Percentiles rank a stretch among this genome's conserved stretches.
Conservation (phyloP, 148 eudicot species). For the Vaccinium corymbosum region DNA sequence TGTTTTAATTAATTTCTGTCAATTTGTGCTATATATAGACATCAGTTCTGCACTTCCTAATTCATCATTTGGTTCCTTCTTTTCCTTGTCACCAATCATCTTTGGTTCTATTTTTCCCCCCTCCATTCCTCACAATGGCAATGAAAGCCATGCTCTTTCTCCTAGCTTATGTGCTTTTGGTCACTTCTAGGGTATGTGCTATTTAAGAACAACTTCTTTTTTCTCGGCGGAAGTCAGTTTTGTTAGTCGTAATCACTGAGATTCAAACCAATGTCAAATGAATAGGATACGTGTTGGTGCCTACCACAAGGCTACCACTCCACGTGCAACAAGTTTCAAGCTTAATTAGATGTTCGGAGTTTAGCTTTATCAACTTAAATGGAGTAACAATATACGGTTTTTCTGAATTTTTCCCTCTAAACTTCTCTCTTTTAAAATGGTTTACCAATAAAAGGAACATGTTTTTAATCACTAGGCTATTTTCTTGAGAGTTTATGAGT, state of each 20-base stretch:
- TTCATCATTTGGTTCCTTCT: neutral
- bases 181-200: neutral
- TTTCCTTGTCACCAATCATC: too few relatives aligned
- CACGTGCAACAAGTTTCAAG: neutral
- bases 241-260: too few relatives aligned
- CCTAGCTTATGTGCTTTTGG: neutral
- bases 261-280: too few relatives aligned
- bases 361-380: neutral
- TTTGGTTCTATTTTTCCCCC: too few relatives aligned
- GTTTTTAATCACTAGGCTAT: too few relatives aligned
- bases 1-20: neutral
- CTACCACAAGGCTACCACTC: too few relatives aligned
- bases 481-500: too few relatives aligned
- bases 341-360: neutral
- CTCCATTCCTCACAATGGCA: neutral
- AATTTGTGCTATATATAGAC: neutral
- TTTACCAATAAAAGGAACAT: too few relatives aligned
- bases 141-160: constrained; percentile 9
- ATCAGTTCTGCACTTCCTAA: neutral
- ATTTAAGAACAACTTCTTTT: too few relatives aligned
- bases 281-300: too few relatives aligned
- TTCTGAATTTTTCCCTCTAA: neutral
- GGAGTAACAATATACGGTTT: neutral
- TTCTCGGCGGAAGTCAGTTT: too few relatives aligned
- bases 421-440: too few relatives aligned